Base-by-base conservation (phyloP, 192 early-diverging fungal genomes). In the Backusella tarrabulga region DNA sequence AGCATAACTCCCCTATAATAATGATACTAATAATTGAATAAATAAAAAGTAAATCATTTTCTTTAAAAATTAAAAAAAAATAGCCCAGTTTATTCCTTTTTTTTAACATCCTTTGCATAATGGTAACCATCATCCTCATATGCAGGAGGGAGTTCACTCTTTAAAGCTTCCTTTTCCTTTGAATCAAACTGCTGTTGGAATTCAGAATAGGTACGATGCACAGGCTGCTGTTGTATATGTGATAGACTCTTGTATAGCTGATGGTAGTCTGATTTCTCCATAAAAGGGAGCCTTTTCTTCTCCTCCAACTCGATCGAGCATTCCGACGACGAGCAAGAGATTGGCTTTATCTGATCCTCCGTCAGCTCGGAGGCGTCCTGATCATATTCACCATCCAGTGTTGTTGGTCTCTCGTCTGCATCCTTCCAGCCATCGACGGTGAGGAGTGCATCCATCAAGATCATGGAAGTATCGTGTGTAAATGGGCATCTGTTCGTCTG, bases 341-440 rank as follows among this genome's bases (percentile, higher is more conserved):
- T 29, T 21, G 74, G 66, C 29, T 44, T 72, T 2, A 72, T 72
- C 23, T 72, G 40, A 12, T 50, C 23, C 0, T 72, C 71, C 1
- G 40, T 72, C 29, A 72, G 9, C 12, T 44, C 21, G 3, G 23
- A 21, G 0, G 71, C 71, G n/a, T 72, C 71, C 4, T 72, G 40
- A 19, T 40, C 26, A 42, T 72, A 29, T 1, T 46, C 71, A 0
- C 8, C 19, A 7, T 34, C 29, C 3, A 52, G 63, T 6, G 76
- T 19, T 19, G 79, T 80, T 14, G 68, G 69, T 7, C 79, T 36
- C 6, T 72, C 52, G 35, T 80, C 52, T n/a, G 41, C 46, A n/a
- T 75, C 52, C 26, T 76, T 54, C 79, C 79, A 80, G 1, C 74
- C 68, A 50, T 80, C 69, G 14, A 80, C 79, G 21, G 79, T 75